Base-by-base conservation (phyloP, 176 grass and related monocot genomes). In the Cenchrus fungigraminus region DNA sequence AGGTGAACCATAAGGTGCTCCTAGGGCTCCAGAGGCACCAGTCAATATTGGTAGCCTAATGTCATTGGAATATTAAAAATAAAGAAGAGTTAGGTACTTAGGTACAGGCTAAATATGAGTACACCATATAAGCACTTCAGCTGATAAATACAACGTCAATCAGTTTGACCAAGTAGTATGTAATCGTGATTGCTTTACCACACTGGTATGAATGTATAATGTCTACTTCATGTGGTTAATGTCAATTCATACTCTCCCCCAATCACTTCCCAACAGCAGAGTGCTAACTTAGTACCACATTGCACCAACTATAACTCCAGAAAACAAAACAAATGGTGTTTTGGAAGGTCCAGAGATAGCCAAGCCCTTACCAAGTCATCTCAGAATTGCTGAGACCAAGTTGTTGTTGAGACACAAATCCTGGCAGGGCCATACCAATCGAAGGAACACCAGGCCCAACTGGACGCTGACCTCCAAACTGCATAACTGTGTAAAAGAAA, bases 351-450 rank as follows among this genome's bases (percentile, higher is more conserved):
- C 37, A 4, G 37, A 40, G 37, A 4, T 40, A 40, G 37, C 9
- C 6, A 85, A 75, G 25, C 74, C 31, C 63, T 91, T 94, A 99
- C 97, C 97, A 99, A 68, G 93, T 74, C 89, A 91, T 98, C 62
- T 98, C 97, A 87, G 93, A 89, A 89, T 92, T 92, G 60, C 63
- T 86, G 82, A 91, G 77, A 46, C 93, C 91, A 80, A 82, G 87
- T 81, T 98, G 96, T 71, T 91, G 94, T 74, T 91, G 93, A 86
- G 93, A 89, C 32, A 99, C 91, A 82, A 94, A 96, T 90, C 97
- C 97, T 84, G 97, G 97, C 50, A 99, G 71, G 59, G 91, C 90
- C 90, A 96, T 99, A 72, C 93, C 94, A 74, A 94, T 85, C 15
- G 91, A 84, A 86, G 93, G 94, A 88, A 89, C 90, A 76, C 93